A percentile compares a stretch with the other conserved stretches of the same genome.
Evolutionary conservation across 768 basidiomycete genomes (phyloP).

Genomic region (Suillus paluster): DNA sequence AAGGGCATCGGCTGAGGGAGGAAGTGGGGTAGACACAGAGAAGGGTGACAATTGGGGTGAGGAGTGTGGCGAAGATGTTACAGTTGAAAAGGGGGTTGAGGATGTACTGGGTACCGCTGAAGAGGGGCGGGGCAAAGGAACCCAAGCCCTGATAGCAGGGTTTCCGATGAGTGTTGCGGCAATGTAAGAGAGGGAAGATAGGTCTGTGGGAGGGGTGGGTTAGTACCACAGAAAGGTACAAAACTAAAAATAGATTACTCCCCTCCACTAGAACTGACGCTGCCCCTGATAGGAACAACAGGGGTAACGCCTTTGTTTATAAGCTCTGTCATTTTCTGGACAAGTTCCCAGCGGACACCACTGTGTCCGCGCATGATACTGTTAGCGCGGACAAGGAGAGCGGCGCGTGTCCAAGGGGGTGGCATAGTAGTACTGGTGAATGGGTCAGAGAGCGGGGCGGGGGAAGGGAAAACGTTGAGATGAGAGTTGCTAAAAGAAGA

Average conservation of each 20-base stretch:
- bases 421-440: conserved; percentile 76
- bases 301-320: conserved; percentile 76
- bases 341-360: conserved; percentile 79
- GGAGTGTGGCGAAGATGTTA: neutral
- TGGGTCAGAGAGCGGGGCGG: conserved; percentile 74
- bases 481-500: neutral
- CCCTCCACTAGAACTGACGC: conserved; percentile 86
- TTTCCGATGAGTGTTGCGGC: conserved; percentile 83
- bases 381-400: conserved; percentile 87
- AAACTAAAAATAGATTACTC: conserved; percentile 15
- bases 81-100: conserved; percentile 5
- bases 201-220: conserved; percentile 51
- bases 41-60: conserved; percentile 29
- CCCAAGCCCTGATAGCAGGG: conserved; percentile 75
- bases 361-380: conserved; percentile 89
- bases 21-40: conserved; percentile 39
- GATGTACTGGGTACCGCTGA: conserved; percentile 7
- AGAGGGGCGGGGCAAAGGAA: conserved; percentile 36
- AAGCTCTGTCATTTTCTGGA: conserved; percentile 77
- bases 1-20: conserved; percentile 42
- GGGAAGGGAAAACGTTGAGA: neutral
- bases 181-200: conserved; percentile 83
- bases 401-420: conserved; percentile 85
- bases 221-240: conserved; percentile 14
- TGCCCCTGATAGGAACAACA: conserved; percentile 83